Evolutionary conservation across 2,329 filamentous ascomycete genomes (phyloP), one percentile per base, ranked within the genome.

Genomic region (Albifimbria verrucaria): DNA sequence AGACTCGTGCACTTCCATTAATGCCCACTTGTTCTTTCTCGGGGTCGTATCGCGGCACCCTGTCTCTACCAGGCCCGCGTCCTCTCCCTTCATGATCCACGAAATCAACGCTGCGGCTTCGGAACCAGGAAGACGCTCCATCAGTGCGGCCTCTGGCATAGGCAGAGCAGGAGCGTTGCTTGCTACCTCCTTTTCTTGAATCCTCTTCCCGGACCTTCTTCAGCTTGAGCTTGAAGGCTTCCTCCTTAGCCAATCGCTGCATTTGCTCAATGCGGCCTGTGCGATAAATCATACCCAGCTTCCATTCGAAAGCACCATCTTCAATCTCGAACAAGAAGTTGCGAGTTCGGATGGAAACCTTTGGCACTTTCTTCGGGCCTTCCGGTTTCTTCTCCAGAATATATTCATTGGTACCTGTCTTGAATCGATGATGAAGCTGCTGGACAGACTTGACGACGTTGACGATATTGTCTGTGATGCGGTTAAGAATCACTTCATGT

Each of bases 241-340:
- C 91, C 68, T 96, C 91, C 43, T 94, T 85, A 4, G 93, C 92
- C 51, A 96, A 76, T 20, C 94, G 83, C 69, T 97, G 94, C 66
- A 88, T 87, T 70, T 97, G 93, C 69, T 99, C 94, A 52, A 92
- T 77, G 20, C 93, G 79, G 1, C 95, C 94, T 45, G 90, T 85
- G 26, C 93, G 86, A 68, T 97, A 99, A 49, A 99, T 99, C 65
- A 92, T 86, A 17, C 92, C 91, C 10, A 99, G 77, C 67, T 97
- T 97, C 90, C 92, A 99, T 68, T 99, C 94, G 64, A 99, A 99
- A 0, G 90, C 88, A 48, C 94, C 93, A 67, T 99, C 94, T 71
- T 99, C 94, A 32, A 99, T 78, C 65, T 97, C 93, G 54, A 99
- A 93, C 2, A 96, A 74, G 22, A 99, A 78, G 5, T 89, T 89